Evolutionary conservation across 768 basidiomycete genomes (phyloP).

Genomic region (Lactifluus echinatus): DNA sequence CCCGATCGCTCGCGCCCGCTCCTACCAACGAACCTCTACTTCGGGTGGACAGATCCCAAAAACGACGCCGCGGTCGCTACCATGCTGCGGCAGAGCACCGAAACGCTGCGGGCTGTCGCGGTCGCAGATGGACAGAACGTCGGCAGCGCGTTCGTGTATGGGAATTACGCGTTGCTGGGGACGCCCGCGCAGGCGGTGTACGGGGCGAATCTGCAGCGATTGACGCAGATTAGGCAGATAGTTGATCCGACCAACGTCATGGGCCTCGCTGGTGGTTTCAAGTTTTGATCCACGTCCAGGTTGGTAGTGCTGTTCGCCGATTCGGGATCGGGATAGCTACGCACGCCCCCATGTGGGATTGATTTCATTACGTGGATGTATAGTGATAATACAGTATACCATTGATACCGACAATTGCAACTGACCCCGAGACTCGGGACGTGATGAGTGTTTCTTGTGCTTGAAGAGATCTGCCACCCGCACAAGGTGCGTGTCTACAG

Average conservation of each 20-base stretch:
- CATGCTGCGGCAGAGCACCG: not conserved
- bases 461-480: too few species aligned
- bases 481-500: too few species aligned
- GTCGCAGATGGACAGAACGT: conserved; percentile 18
- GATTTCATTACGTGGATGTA: too few species aligned
- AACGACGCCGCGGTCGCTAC: not conserved
- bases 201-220: conserved; percentile 15
- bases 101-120: conserved; percentile 1
- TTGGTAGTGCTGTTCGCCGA: too few species aligned
- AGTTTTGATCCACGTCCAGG: conserved; percentile 19
- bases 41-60: conserved; percentile 2
- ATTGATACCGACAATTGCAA: too few species aligned
- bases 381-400: too few species aligned
- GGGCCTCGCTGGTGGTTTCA: conserved; percentile 21
- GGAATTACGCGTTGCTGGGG: conserved; percentile 21
- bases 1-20: conserved; percentile 19
- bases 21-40: conserved; percentile 17
- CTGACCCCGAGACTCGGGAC: too few species aligned
- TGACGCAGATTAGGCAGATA: conserved; percentile 5
- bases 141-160: conserved; percentile 8
- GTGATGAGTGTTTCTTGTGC: too few species aligned
- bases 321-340: too few species aligned
- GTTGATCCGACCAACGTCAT: conserved; percentile 21
- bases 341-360: too few species aligned
- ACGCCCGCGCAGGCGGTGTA: conserved; percentile 16